A percentile compares a stretch with the other conserved stretches of the same genome.
phyloP scores from a whole-genome alignment of 345 rosid species.

The Trapa bicornis region DNA sequence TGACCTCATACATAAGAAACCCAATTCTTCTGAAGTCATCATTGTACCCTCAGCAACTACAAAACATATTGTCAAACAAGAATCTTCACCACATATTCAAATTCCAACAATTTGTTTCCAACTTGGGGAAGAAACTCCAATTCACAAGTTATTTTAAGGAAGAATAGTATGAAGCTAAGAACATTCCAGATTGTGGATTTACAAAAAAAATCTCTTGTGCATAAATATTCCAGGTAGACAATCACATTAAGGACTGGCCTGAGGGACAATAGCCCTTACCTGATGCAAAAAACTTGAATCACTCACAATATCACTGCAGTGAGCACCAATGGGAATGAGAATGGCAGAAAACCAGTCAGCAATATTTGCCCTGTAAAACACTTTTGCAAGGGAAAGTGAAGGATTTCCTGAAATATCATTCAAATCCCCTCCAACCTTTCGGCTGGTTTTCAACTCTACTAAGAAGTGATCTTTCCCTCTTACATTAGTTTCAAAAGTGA shows the following conservation, averaged over 20 bases:
- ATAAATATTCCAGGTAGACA: neutral
- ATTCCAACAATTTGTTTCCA: neutral
- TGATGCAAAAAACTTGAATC: slow-evolving; percentile 25
- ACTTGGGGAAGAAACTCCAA: neutral
- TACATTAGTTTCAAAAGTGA: slow-evolving; percentile 53
- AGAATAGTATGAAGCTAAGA: neutral
- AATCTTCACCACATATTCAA: neutral
- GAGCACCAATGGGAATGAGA: slow-evolving; percentile 77
- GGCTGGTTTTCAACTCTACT: slow-evolving; percentile 47
- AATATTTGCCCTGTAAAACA: slow-evolving; percentile 33
- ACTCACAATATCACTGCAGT: slow-evolving; percentile 46
- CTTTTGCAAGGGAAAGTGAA: slow-evolving; percentile 53
- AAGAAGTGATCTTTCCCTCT: slow-evolving; percentile 43
- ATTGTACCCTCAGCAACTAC: neutral
- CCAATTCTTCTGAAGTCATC: neutral
- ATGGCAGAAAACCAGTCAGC: slow-evolving; percentile 54
- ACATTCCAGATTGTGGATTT: neutral
- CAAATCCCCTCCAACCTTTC: slow-evolving; percentile 19
- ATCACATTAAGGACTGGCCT: neutral
- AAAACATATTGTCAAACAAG: neutral
- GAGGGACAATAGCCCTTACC: slow-evolving; percentile 23
- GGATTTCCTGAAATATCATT: slow-evolving; percentile 26
- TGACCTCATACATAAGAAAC: neutral
- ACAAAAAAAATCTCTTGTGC: neutral
- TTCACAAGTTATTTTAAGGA: neutral